Conservation (phyloP, 768 basidiomycete genomes). For the Russula vinacea region DNA sequence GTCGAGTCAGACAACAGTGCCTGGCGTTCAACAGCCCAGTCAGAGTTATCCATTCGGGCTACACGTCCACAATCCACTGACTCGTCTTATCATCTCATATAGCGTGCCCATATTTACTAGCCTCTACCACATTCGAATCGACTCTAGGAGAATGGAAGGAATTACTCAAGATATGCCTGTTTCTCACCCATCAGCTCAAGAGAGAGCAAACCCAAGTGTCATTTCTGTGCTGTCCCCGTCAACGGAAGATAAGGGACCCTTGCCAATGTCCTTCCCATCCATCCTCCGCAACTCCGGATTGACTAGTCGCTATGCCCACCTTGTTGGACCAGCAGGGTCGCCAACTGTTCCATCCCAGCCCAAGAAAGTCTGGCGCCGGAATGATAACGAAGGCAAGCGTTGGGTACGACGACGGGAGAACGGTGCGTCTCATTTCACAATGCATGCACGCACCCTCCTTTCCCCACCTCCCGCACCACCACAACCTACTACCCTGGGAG, state of each 20-base stretch:
- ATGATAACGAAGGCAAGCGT: slow-evolving; percentile 73
- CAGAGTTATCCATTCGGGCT: too few species aligned
- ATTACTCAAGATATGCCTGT: neutral
- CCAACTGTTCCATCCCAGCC: slow-evolving; percentile 18
- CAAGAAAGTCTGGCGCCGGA: slow-evolving; percentile 47
- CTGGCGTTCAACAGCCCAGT: too few species aligned
- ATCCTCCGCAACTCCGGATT: slow-evolving; percentile 60
- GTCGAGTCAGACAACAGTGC: too few species aligned
- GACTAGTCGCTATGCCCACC: slow-evolving; percentile 51
- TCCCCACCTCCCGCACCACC: neutral
- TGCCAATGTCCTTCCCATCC: slow-evolving; percentile 70
- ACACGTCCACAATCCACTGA: too few species aligned
- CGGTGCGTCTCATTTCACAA: slow-evolving; percentile 42
- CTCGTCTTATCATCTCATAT: slow-evolving; percentile 3
- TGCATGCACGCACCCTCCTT: neutral
- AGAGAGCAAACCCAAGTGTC: too few species aligned
- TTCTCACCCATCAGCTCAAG: neutral
- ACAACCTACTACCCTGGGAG: neutral
- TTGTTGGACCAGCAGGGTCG: slow-evolving; percentile 33
- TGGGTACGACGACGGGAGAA: slow-evolving; percentile 77
- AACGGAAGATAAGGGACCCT: slow-evolving; percentile 33
- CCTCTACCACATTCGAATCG: neutral
- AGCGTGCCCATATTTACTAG: neutral
- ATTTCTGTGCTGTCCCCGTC: neutral
- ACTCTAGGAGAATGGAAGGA: slow-evolving; percentile 1